Evolutionary conservation across 768 basidiomycete genomes (phyloP).

Genomic region (Podaxis sp.): DNA sequence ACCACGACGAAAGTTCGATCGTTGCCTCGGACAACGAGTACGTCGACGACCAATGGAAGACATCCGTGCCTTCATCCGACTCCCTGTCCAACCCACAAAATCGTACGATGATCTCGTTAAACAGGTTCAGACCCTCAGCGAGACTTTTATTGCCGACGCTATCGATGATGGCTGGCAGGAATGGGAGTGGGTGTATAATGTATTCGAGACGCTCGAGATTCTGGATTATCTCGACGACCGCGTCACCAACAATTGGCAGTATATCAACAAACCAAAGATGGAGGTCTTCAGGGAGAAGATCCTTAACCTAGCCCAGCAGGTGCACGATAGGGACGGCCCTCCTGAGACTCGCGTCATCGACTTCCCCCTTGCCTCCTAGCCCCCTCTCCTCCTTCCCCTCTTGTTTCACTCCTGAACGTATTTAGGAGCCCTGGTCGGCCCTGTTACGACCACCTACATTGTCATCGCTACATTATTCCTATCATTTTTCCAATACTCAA

Average conservation of each 20-base stretch:
- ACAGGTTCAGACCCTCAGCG: constrained; percentile 6
- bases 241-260: constrained; percentile 14
- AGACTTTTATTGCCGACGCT: constrained; percentile 9
- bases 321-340: constrained; percentile 3
- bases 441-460: background rate
- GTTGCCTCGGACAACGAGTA: constrained; percentile 7
- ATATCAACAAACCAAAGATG: constrained; percentile 15
- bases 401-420: constrained; percentile 1
- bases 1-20: constrained; percentile 4
- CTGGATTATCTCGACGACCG: constrained; percentile 14
- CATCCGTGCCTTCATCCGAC: constrained; percentile 14
- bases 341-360: constrained; percentile 13
- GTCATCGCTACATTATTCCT: constrained; percentile 13
- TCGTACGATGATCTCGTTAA: constrained; percentile 5
- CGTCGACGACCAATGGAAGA: constrained; percentile 6
- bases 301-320: constrained; percentile 8
- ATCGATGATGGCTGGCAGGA: constrained; percentile 16
- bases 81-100: constrained; percentile 3
- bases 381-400: background rate
- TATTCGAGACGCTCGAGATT: constrained; percentile 14
- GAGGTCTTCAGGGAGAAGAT: constrained; percentile 14
- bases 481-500: constrained; percentile 5
- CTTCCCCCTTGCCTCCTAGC: constrained; percentile 8
- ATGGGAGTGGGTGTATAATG: constrained; percentile 16
- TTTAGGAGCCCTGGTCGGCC: constrained; percentile 7